Conservation (phyloP, 371 early-diverging fungal species). For the Mucor irregularis region DNA sequence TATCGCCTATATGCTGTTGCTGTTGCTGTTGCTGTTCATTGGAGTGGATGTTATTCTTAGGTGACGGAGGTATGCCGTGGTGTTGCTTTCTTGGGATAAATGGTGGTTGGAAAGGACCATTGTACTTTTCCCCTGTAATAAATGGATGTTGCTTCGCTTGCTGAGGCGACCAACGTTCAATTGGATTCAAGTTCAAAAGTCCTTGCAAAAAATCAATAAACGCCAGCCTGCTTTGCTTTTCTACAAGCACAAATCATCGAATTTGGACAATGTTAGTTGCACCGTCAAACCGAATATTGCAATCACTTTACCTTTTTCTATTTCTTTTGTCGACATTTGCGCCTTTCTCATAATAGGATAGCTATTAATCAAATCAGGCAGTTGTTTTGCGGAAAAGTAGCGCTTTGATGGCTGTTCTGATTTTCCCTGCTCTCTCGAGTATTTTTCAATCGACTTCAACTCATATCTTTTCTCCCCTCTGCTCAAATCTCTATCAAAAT, state of each 20-base stretch:
- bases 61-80: constrained; percentile 1
- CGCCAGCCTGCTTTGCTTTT: constrained; percentile 66
- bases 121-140: constrained; percentile 84
- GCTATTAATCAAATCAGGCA: constrained; percentile 82
- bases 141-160: constrained; percentile 96
- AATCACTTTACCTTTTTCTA: constrained; percentile 59
- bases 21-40: background rate
- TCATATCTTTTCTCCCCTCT: constrained; percentile 61
- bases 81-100: constrained; percentile 37
- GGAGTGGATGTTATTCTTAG: background rate
- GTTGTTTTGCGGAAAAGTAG: constrained; percentile 82
- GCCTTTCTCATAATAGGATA: constrained; percentile 83
- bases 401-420: constrained; percentile 88
- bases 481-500: constrained; percentile 64
- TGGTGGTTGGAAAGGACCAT: constrained; percentile 43
- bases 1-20: constrained; percentile 2
- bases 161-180: constrained; percentile 93
- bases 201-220: constrained; percentile 93
- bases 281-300: too few relatives aligned
- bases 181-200: constrained; percentile 86
- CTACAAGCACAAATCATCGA: constrained; percentile 36
- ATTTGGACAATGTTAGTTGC: too few relatives aligned
- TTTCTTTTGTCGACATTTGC: constrained; percentile 61
- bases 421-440: constrained; percentile 72
- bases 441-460: constrained; percentile 83